Conservation (phyloP, 2,329 filamentous ascomycete species). For the Neurospora sp. region DNA sequence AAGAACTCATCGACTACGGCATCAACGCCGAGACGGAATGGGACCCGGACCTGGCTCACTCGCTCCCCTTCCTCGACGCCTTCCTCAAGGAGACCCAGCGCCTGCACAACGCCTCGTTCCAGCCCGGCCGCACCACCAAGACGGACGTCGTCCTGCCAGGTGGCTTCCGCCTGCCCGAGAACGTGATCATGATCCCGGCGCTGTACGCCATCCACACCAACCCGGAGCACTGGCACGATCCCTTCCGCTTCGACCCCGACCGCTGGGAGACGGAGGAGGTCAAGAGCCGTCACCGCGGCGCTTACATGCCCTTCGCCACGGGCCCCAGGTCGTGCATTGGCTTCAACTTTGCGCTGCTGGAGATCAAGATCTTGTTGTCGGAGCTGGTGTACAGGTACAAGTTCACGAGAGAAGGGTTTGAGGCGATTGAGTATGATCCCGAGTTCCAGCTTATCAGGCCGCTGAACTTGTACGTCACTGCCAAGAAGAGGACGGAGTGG, state of each 20-base stretch:
- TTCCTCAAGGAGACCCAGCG: constrained; percentile 53
- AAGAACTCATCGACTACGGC: constrained; percentile 11
- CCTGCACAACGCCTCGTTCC: constrained; percentile 50
- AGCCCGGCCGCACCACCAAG: constrained; percentile 47
- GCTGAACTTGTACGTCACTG: constrained; percentile 42
- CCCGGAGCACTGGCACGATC: constrained; percentile 46
- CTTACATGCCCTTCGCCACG: constrained; percentile 49
- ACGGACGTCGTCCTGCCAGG: constrained; percentile 47
- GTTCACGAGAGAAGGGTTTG: constrained; percentile 40
- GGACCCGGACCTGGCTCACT: constrained; percentile 35
- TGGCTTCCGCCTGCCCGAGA: constrained; percentile 44
- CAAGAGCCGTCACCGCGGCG: constrained; percentile 38
- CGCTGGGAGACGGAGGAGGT: constrained; percentile 46
- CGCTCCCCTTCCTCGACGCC: constrained; percentile 42
- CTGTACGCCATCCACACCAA: constrained; percentile 44
- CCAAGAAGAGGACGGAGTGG: constrained; percentile 39
- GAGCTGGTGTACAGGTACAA: constrained; percentile 51
- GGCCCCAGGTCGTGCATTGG: constrained; percentile 51
- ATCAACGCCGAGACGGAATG: constrained; percentile 29
- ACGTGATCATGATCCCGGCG: constrained; percentile 41
- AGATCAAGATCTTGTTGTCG: constrained; percentile 48
- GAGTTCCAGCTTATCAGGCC: constrained; percentile 49
- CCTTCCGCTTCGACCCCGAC: constrained; percentile 46
- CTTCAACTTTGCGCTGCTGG: constrained; percentile 53
- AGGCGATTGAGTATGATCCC: constrained; percentile 46